Conservation (phyloP, 2,329 filamentous ascomycete species). For the Pyricularia grisea region DNA sequence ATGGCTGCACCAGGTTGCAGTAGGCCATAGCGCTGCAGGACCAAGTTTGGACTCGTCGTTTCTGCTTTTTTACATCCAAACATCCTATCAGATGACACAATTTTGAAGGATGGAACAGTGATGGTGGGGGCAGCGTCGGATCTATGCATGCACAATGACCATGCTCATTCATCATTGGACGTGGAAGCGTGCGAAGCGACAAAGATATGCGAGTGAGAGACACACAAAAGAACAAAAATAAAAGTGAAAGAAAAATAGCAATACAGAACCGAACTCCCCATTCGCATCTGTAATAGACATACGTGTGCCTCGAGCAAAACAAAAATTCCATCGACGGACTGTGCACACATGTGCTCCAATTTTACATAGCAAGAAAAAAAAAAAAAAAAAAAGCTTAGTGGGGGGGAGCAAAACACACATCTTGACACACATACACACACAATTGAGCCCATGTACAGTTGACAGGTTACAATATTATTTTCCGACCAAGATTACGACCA, state of each 20-base stretch:
- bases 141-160: background rate
- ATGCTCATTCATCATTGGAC: background rate
- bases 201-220: background rate
- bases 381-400: too few relatives aligned
- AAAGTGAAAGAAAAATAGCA: background rate
- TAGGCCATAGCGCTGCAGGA: background rate
- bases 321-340: background rate
- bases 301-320: background rate
- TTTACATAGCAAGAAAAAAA: background rate
- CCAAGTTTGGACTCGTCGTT: background rate
- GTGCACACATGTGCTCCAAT: background rate
- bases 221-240: background rate
- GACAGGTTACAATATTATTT: background rate
- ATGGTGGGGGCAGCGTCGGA: background rate
- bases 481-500: background rate
- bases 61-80: background rate
- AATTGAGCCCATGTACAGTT: too few relatives aligned
- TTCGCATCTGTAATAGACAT: background rate
- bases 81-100: background rate
- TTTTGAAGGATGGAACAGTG: background rate
- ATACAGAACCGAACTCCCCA: background rate
- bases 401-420: too few relatives aligned
- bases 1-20: background rate
- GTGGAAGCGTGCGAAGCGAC: background rate
- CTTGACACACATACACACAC: too few relatives aligned